Percentiles rank a stretch among this genome's conserved stretches.
Evolutionary conservation across 2,329 filamentous ascomycete genomes (phyloP).

Genomic region (Claviceps cyperi): DNA sequence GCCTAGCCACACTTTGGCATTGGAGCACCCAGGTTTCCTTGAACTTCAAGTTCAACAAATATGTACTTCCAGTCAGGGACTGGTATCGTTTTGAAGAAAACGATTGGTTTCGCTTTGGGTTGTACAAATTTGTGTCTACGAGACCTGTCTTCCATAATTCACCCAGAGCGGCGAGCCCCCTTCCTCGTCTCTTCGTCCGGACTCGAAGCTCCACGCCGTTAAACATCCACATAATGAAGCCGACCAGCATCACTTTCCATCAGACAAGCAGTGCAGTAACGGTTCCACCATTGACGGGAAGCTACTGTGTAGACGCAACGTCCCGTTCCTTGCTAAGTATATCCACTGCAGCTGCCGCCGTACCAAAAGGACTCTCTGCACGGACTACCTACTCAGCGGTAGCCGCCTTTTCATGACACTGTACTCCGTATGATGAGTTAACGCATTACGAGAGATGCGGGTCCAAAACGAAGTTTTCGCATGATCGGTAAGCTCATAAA

Average conservation of each 20-base stretch:
- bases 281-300: background rate
- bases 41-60: no score
- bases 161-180: background rate
- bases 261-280: background rate
- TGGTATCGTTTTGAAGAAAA: background rate
- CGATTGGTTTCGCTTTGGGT: background rate
- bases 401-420: background rate
- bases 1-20: no score
- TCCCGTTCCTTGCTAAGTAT: background rate
- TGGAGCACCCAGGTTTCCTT: background rate
- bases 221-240: background rate
- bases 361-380: background rate
- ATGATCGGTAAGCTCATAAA: background rate
- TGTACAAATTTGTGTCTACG: background rate
- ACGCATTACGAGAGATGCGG: conserved; percentile 1
- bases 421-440: background rate
- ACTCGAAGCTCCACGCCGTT: background rate
- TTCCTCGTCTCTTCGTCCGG: background rate
- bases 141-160: background rate
- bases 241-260: background rate
- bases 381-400: conserved; percentile 1
- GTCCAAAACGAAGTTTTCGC: background rate
- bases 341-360: background rate
- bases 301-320: conserved; percentile 3
- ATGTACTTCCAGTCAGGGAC: no score